Percentiles rank a stretch among this genome's conserved stretches.
These are phyloP conservation scores for Rostrohypoxylon terebratum DNA, from an alignment of 495 filamentous ascomycete genomes.

Conservation along the genomic window DNA sequence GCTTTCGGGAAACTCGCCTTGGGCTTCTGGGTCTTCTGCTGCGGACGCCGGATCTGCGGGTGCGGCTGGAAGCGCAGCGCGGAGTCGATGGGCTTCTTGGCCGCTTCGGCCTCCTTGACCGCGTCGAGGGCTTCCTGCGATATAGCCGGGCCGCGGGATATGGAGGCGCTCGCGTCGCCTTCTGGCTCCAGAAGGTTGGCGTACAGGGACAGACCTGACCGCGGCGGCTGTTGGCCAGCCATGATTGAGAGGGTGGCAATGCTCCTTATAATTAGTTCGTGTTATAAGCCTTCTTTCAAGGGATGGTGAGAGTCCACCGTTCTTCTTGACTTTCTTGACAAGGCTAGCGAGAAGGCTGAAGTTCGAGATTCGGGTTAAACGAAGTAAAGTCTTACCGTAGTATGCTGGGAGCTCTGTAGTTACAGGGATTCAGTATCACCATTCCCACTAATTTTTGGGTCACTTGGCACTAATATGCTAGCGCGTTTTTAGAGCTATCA, in stretches of 20 bases:
- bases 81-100: conserved; percentile 80
- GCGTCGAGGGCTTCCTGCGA: conserved; percentile 68
- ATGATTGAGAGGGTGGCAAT: conserved; percentile 23
- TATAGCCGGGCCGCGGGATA: conserved; percentile 82
- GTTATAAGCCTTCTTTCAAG: background rate
- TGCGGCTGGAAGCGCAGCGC: conserved; percentile 87
- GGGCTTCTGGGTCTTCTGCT: conserved; percentile 72
- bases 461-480: conserved; percentile 26
- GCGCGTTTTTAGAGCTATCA: background rate
- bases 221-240: conserved; percentile 48
- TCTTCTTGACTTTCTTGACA: conserved; percentile 11
- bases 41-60: conserved; percentile 67
- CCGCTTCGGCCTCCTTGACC: conserved; percentile 65
- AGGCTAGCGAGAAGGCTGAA: conserved; percentile 19
- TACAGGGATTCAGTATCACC: conserved; percentile 36
- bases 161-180: conserved; percentile 57
- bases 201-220: conserved; percentile 65
- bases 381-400: background rate
- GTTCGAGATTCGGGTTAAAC: conserved; percentile 11
- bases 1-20: conserved; percentile 69
- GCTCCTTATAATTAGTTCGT: background rate
- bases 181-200: conserved; percentile 66
- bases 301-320: background rate
- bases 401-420: conserved; percentile 29
- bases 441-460: conserved; percentile 31